phyloP scores from a whole-genome alignment of 2,329 filamentous ascomycete genomes.

The Raffaelea ambrosiae region DNA sequence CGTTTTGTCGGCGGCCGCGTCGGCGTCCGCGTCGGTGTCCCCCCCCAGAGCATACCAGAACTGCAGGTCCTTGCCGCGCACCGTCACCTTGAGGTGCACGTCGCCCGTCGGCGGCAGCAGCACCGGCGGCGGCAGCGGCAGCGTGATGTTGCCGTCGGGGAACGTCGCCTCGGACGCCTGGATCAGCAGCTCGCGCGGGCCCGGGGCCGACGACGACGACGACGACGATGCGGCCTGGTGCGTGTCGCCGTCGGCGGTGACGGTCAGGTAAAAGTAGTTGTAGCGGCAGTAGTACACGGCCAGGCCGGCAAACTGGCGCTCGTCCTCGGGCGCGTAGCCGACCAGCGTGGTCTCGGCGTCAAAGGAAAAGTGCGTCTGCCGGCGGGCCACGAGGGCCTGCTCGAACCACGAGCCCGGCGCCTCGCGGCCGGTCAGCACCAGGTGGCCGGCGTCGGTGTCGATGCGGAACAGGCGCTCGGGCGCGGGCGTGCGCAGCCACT shows the following conservation, averaged over 20 bases:
- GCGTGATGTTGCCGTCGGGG: slow-evolving; percentile 38
- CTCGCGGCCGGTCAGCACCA: slow-evolving; percentile 43
- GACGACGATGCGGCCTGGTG: background rate
- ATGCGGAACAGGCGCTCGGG: slow-evolving; percentile 41
- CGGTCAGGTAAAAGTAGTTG: slow-evolving; percentile 57
- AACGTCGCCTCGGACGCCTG: slow-evolving; percentile 48
- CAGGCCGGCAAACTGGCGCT: slow-evolving; percentile 52
- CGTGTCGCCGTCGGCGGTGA: slow-evolving; percentile 43
- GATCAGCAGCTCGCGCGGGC: slow-evolving; percentile 48
- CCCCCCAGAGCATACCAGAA: slow-evolving; percentile 49
- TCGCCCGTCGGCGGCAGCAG: slow-evolving; percentile 45
- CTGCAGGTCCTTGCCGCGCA: slow-evolving; percentile 43
- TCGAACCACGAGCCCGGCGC: slow-evolving; percentile 51
- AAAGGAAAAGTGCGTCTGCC: slow-evolving; percentile 61
- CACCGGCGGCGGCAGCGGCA: slow-evolving; percentile 33
- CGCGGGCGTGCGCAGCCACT: slow-evolving; percentile 50
- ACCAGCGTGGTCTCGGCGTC: slow-evolving; percentile 78
- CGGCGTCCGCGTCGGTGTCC: slow-evolving; percentile 9
- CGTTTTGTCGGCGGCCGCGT: too few relatives aligned
- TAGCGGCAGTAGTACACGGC: slow-evolving; percentile 55
- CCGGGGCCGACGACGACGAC: slow-evolving; percentile 13
- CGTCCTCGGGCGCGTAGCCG: slow-evolving; percentile 53
- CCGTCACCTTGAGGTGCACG: slow-evolving; percentile 40
- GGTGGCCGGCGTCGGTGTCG: slow-evolving; percentile 20
- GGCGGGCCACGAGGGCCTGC: slow-evolving; percentile 44